Conservation (phyloP, 257 asterid genomes). For the Henckelia pumila region DNA sequence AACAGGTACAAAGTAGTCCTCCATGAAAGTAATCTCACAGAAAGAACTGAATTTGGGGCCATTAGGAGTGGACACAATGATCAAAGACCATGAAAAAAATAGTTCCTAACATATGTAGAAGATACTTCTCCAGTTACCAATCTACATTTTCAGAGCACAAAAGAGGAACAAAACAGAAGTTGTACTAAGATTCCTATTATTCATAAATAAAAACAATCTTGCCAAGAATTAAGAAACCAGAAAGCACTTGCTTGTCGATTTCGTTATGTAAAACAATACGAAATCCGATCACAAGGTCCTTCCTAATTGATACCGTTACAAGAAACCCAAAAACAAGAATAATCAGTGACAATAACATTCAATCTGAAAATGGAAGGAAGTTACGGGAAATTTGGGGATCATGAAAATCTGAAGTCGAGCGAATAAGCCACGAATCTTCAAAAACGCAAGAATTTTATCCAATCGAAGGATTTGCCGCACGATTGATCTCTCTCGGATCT, state of each 20-base stretch:
- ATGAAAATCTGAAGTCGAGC: neutral
- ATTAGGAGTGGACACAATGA: neutral
- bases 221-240: neutral
- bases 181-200: constrained; percentile 11
- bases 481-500: neutral
- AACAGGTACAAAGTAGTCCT: neutral
- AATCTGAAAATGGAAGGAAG: neutral
- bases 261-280: constrained; percentile 11
- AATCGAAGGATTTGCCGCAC: neutral
- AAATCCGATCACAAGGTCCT: constrained; percentile 21
- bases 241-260: neutral
- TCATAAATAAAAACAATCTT: constrained; percentile 6
- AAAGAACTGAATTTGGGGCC: neutral
- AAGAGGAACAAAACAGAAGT: neutral
- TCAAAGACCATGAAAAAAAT: constrained; percentile 20
- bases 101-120: constrained; percentile 1
- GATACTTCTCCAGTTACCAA: constrained; percentile 5
- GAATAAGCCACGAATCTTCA: neutral
- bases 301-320: constrained; percentile 13
- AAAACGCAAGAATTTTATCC: neutral
- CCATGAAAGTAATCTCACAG: neutral
- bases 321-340: constrained; percentile 5
- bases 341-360: neutral
- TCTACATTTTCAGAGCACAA: neutral
- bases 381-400: neutral